Base-by-base conservation (phyloP, 257 asterid genomes). In the Solanum medicagineum region DNA sequence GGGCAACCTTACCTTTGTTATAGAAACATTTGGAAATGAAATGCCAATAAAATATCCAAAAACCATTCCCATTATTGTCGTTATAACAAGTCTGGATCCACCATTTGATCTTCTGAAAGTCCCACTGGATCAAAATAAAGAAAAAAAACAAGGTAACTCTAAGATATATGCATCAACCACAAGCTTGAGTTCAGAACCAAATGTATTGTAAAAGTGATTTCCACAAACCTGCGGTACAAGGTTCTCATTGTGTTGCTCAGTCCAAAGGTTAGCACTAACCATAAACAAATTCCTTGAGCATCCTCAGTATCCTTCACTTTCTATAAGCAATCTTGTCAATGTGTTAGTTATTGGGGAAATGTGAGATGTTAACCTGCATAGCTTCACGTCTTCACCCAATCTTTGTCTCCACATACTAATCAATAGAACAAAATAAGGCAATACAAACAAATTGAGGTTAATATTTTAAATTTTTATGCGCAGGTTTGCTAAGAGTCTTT, bases 11-110 rank as follows among this genome's bases (percentile, higher is more conserved):
- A 96, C 99, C 95, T 91, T 94, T 83, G 93, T 84, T 84, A 95
- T 86, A 80, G 97, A 89, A 89, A 90, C 94, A 83, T 93, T 91
- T 51, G 99, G 99, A 91, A 93, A 96, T 7, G 98, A 93, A 69
- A 95, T 92, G 81, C 99, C 98, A 51, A 96, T 83, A 83, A 94
- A 90, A 90, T 96, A 96, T 90, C 99, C 99, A 84, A 96, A 87
- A 81, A 94, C 91, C 91, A 95, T 92, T 84, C 99, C 98, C 89
- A 92, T 92, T 86, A 96, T 86, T 86, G 98, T 91, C 57, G 98
- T 93, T 63, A 94, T 86, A 73, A 96, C 56, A 68, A 95, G 93
- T 69, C 98, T 92, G 66, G 90, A 91, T 70, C 95, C 85, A 84
- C 90, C 97, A 85, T 91, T 92, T 44, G 98, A 83, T 89, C 84